Evolutionary conservation across 1,284 basidiomycete genomes (phyloP).

Genomic region (Afroboletus lepidellus): DNA sequence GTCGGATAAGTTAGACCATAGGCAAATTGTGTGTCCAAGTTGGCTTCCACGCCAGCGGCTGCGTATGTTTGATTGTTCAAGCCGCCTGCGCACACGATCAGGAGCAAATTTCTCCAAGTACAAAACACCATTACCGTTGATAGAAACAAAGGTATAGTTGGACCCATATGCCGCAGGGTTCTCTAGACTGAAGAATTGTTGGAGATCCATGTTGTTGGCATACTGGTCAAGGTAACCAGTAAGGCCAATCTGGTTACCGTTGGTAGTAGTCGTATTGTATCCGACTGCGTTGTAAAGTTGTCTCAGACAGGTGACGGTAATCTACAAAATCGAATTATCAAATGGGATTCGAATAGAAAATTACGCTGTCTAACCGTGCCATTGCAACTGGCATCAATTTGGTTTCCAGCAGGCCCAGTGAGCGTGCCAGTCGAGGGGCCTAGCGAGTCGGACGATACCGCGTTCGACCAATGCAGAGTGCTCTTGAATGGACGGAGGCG

Average conservation of each 20-base stretch:
- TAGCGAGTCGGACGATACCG: neutral
- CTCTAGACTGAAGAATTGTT: slow-evolving; percentile 38
- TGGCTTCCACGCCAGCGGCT: slow-evolving; percentile 64
- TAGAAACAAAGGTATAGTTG: slow-evolving; percentile 40
- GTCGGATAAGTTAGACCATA: slow-evolving; percentile 56
- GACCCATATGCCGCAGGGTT: slow-evolving; percentile 29
- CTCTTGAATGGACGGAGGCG: slow-evolving; percentile 47
- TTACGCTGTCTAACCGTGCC: slow-evolving; percentile 33
- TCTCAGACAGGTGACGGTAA: slow-evolving; percentile 40
- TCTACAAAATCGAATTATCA: slow-evolving; percentile 22
- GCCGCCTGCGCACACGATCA: no score
- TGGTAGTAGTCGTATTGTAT: slow-evolving; percentile 37
- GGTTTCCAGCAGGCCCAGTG: slow-evolving; percentile 32
- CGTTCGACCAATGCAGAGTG: slow-evolving; percentile 39
- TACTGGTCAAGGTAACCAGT: slow-evolving; percentile 56
- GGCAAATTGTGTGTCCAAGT: slow-evolving; percentile 69
- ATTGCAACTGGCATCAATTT: slow-evolving; percentile 52
- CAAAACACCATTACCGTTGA: slow-evolving; percentile 40
- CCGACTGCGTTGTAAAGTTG: slow-evolving; percentile 44
- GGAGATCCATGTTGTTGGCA: slow-evolving; percentile 56
- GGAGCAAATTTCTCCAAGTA: no score
- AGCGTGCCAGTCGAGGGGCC: slow-evolving; percentile 20
- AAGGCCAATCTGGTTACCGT: slow-evolving; percentile 51
- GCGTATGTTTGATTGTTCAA: slow-evolving; percentile 57
- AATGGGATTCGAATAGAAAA: no score